These are phyloP conservation scores for Dryas integrifolia DNA, from an alignment of 331 rosid species.

Conservation along the genomic window DNA sequence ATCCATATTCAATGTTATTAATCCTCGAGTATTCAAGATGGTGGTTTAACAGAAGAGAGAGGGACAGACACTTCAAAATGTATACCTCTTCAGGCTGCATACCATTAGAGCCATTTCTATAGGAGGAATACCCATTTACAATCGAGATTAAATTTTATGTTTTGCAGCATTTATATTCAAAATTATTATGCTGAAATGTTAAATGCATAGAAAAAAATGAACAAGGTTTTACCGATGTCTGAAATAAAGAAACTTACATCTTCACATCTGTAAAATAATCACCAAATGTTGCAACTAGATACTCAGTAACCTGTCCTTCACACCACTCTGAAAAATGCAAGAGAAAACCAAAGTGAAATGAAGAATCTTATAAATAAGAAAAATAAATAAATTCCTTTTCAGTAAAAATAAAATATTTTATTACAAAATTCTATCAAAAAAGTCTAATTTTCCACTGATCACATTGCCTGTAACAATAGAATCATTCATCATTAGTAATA, in stretches of 20 bases:
- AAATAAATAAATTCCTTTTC: background rate
- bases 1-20: background rate
- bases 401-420: background rate
- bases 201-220: conserved; percentile 1
- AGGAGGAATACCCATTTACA: background rate
- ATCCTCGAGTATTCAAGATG: background rate
- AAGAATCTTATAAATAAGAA: conserved; percentile 21
- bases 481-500: background rate
- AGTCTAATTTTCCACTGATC: background rate
- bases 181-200: background rate
- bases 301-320: conserved; percentile 89
- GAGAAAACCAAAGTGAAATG: conserved; percentile 18
- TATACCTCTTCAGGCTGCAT: background rate
- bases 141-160: too few species aligned
- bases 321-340: conserved; percentile 70
- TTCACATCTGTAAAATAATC: conserved; percentile 93
- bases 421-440: background rate
- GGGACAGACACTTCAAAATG: background rate
- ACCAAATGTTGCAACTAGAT: conserved; percentile 89
- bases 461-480: background rate
- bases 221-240: background rate
- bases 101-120: background rate
- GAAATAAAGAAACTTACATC: conserved; percentile 55
- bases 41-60: background rate
- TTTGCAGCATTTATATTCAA: background rate